Evolutionary conservation across 2,329 filamentous ascomycete genomes (phyloP).

Genomic region (Colletotrichum sp.): DNA sequence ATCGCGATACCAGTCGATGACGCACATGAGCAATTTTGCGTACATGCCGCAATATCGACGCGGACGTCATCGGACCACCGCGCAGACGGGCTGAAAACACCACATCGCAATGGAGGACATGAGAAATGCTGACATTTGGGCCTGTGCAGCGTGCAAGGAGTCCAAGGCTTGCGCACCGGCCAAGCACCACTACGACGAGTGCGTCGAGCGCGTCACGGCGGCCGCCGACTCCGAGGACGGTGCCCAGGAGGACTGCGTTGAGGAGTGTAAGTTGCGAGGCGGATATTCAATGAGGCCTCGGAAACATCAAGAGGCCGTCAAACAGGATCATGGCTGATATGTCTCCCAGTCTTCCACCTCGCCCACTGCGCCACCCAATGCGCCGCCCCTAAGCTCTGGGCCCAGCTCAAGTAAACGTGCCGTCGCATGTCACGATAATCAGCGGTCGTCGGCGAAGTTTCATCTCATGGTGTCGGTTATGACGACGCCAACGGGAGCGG

Average conservation of each 20-base stretch:
- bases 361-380: conserved; percentile 93
- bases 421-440: neutral
- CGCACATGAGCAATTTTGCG: conserved; percentile 2
- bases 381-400: conserved; percentile 95
- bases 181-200: conserved; percentile 99
- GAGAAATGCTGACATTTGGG: conserved; percentile 18
- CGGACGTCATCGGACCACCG: neutral
- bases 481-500: neutral
- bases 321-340: neutral
- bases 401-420: conserved; percentile 79
- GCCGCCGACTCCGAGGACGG: conserved; percentile 70
- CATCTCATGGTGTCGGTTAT: neutral
- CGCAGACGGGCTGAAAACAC: neutral
- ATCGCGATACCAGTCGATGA: neutral
- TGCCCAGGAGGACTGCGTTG: conserved; percentile 92
- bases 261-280: conserved; percentile 82
- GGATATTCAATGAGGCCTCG: no score
- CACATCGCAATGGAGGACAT: neutral
- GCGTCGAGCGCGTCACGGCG: conserved; percentile 87
- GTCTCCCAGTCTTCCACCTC: conserved; percentile 90
- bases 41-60: neutral
- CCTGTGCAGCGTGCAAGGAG: conserved; percentile 80
- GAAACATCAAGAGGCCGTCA: neutral
- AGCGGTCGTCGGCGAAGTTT: neutral
- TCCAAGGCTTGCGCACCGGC: conserved; percentile 82